Evolutionary conservation across 75 land plant species (phyloP).

Genomic region (Selaginella tamariscina): DNA sequence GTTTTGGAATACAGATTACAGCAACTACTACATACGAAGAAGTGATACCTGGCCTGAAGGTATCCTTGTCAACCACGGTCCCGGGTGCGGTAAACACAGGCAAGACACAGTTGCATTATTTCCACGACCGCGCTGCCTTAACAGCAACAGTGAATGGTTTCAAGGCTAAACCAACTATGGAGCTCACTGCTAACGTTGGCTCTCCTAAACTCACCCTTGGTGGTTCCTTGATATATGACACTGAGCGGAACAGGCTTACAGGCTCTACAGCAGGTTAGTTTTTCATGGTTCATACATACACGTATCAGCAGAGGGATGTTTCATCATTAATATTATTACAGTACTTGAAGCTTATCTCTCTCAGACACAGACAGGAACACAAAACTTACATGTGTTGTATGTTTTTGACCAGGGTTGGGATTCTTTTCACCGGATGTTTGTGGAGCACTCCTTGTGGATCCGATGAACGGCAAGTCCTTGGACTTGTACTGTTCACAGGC

Average conservation of each 20-base stretch:
- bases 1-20: conserved; percentile 6
- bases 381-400: too few relatives aligned
- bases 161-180: conserved; percentile 19
- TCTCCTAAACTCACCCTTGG: conserved; percentile 18
- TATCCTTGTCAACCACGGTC: conserved; percentile 4
- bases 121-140: conserved; percentile 19
- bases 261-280: background rate
- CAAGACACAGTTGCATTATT: conserved; percentile 15
- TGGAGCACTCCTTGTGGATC: background rate
- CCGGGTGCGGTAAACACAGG: conserved; percentile 17
- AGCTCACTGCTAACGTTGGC: conserved; percentile 25
- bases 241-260: background rate
- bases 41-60: conserved; percentile 19
- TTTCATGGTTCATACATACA: background rate
- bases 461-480: background rate
- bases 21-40: conserved; percentile 16
- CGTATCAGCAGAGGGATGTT: too few relatives aligned
- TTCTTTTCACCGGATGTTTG: background rate
- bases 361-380: too few relatives aligned
- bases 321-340: too few relatives aligned
- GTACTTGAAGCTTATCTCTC: too few relatives aligned
- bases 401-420: background rate
- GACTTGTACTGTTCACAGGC: conserved; percentile 3
- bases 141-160: conserved; percentile 21
- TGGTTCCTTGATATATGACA: conserved; percentile 18